These are phyloP conservation scores for Phytophthora fragariae DNA, from an alignment of 352 stramenopile genomes.

Conservation along the genomic window DNA sequence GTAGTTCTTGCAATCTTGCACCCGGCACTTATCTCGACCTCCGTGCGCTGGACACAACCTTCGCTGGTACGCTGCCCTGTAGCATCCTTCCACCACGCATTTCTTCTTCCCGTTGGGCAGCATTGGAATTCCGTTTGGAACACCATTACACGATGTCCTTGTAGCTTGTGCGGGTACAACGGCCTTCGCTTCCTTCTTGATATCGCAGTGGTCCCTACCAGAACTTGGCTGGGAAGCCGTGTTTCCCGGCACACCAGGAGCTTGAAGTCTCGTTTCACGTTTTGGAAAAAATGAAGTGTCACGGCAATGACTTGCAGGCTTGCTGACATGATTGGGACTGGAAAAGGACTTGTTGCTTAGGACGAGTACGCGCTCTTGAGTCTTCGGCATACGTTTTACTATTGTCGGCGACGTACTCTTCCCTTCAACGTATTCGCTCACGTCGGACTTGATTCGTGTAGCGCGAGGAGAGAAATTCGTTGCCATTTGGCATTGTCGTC, in stretches of 20 bases:
- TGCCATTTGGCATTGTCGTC: neutral
- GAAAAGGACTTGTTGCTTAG: conserved; percentile 6
- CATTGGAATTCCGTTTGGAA: conserved; percentile 7
- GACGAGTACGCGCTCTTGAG: neutral
- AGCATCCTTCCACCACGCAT: conserved; percentile 16
- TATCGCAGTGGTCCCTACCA: neutral
- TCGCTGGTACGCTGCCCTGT: conserved; percentile 10
- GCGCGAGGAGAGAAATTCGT: no score
- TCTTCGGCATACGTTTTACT: neutral
- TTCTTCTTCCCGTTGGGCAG: conserved; percentile 23
- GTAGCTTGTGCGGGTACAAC: neutral
- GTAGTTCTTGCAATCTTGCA: conserved; percentile 13
- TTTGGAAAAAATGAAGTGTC: neutral
- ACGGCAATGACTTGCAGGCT: neutral
- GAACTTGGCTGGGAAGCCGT: neutral
- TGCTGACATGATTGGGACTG: neutral
- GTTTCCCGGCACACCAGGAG: neutral
- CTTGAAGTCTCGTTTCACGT: neutral
- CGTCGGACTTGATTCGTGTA: neutral
- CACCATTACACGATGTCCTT: neutral
- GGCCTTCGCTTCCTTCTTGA: neutral
- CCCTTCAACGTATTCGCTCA: neutral
- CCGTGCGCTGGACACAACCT: conserved; percentile 13
- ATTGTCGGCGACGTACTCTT: neutral
- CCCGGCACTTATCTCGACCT: conserved; percentile 5